These are phyloP conservation scores for Eimeria brunetti DNA, from an alignment of 169 alveolate species.

Conservation along the genomic window DNA sequence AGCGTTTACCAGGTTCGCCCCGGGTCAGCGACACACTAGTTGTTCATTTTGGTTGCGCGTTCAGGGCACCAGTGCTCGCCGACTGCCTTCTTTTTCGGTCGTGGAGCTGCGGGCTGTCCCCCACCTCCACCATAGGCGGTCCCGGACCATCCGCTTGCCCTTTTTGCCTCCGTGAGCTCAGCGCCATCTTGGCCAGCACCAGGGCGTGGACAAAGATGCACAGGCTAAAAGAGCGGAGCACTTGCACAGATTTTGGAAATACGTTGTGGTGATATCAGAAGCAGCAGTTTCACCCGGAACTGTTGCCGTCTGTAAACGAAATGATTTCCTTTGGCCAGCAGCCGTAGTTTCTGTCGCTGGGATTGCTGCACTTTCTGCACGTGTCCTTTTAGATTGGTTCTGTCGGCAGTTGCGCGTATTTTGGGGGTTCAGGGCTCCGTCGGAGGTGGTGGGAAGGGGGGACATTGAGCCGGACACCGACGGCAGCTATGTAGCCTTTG, in stretches of 20 bases:
- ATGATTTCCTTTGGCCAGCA: neutral
- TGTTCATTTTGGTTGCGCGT: neutral
- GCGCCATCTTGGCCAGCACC: neutral
- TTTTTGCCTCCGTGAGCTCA: slow-evolving; percentile 50
- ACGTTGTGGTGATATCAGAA: neutral
- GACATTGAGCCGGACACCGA: slow-evolving; percentile 72
- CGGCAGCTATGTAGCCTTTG: slow-evolving; percentile 72
- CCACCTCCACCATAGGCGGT: slow-evolving; percentile 66
- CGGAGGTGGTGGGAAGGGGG: slow-evolving; percentile 51
- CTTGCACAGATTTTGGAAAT: neutral
- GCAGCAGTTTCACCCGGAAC: neutral
- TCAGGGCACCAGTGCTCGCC: slow-evolving; percentile 64
- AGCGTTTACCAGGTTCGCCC: neutral
- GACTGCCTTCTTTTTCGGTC: slow-evolving; percentile 60
- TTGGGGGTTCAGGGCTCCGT: slow-evolving; percentile 52
- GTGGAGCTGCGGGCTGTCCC: slow-evolving; percentile 67
- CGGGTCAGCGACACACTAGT: neutral
- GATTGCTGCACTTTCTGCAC: neutral
- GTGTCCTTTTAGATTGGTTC: too few species aligned
- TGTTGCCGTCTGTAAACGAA: neutral
- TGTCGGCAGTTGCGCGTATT: neutral
- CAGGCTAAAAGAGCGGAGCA: neutral
- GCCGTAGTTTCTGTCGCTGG: neutral
- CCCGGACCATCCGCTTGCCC: slow-evolving; percentile 63
- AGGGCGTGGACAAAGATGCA: neutral